Evolutionary conservation across 441 rosid genomes (phyloP), one percentile per base, ranked within the genome.

Genomic region (Aleurites moluccanus): DNA sequence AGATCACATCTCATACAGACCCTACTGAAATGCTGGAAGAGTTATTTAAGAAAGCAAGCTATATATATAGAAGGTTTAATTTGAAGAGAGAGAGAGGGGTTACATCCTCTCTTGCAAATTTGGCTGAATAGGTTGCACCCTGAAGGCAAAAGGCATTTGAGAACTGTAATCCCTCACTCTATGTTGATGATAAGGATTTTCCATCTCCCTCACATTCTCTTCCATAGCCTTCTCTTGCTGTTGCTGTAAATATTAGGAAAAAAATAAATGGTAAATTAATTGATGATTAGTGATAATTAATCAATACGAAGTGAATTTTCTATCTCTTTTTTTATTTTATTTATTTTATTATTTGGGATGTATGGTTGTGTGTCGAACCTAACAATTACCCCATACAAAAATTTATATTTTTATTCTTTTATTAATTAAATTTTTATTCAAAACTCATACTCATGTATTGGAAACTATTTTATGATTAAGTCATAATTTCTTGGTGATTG

Each of bases 101-200:
- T 56, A 83, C 75, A 85, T 88, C 81, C 88, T 89, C 40, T 89
- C 91, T 61, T 91, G 94, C 55, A 91, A 81, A 80, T 94, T 92
- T n/a, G 97, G 97, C 80, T 89, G 97, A 76, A 88, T 86, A 0
- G 97, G 98, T 79, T 89, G 92, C 79, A 91, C 88, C n/a, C 87
- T 83, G 75, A 80, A 94, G 28, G 90, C 85, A 61, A 83, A 86
- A 8, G 91, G 84, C 80, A 82, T 78, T 65, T 88, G 89, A 13
- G 80, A 80, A 67, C 74, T 78, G 81, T 83, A 85, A 53, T 84
- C 86, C 73, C 87, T 78, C 61, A 73, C 59, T 52, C 83, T 57
- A 8, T 81, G 84, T 44, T 81, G 84, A 66, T 84, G 85, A 75
- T 78, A 80, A 65, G 76, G 83, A 23, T 79, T 83, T 59, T 86